Evolutionary conservation across 805 yeast genomes (phyloP).

Genomic region (Wickerhamiella kurtzmanii): DNA sequence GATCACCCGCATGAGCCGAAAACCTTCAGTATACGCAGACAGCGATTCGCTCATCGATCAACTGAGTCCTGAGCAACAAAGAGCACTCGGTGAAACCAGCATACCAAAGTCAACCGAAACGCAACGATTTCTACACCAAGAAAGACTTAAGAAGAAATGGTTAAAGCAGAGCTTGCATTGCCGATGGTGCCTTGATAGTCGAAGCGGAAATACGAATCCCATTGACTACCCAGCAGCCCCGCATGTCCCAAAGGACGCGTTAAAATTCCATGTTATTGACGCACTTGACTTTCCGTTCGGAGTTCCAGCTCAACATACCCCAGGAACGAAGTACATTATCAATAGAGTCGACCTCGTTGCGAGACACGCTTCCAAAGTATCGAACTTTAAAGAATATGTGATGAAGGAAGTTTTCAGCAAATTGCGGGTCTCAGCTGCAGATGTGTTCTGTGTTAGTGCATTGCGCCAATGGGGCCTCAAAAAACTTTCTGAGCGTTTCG

Average conservation of each 20-base stretch:
- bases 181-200: background rate
- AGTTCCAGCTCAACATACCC: constrained; percentile 11
- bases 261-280: constrained; percentile 47
- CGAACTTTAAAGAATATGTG: constrained; percentile 20
- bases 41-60: constrained; percentile 1
- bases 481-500: constrained; percentile 24
- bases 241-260: constrained; percentile 14
- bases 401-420: constrained; percentile 27
- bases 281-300: constrained; percentile 55
- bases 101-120: background rate
- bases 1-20: background rate
- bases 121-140: background rate
- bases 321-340: constrained; percentile 23
- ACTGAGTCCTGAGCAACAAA: constrained; percentile 12
- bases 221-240: constrained; percentile 7
- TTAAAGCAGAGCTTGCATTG: constrained; percentile 2
- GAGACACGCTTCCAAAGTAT: constrained; percentile 15
- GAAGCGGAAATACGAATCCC: constrained; percentile 4
- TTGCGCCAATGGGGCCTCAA: constrained; percentile 39
- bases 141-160: background rate
- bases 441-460: constrained; percentile 41
- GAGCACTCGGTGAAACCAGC: constrained; percentile 9
- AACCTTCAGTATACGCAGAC: background rate
- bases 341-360: constrained; percentile 35
- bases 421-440: constrained; percentile 25